Conservation (phyloP, 169 alveolate genomes). For the Plasmodium falciparum region DNA sequence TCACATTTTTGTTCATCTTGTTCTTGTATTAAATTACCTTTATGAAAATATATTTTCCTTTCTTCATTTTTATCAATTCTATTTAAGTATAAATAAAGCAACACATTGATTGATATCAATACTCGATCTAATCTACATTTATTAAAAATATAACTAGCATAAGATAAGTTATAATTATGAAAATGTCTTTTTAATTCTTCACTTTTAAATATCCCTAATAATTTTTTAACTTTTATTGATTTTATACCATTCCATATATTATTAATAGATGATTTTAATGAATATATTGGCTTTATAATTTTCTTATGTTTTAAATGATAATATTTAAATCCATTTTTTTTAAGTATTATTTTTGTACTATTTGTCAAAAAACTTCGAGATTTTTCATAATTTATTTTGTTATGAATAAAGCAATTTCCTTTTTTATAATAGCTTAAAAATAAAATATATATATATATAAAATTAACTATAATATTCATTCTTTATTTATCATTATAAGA, state of each 20-base stretch:
- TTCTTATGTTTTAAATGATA: slow-evolving; percentile 12
- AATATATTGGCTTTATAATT: slow-evolving; percentile 27
- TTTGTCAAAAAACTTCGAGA: neutral
- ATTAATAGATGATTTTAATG: slow-evolving; percentile 15
- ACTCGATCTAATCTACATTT: slow-evolving; percentile 70
- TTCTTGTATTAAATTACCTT: slow-evolving; percentile 58
- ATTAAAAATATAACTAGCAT: slow-evolving; percentile 38
- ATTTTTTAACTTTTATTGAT: slow-evolving; percentile 9
- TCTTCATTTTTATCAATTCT: slow-evolving; percentile 57
- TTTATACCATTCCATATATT: slow-evolving; percentile 31
- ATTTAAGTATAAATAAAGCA: slow-evolving; percentile 46
- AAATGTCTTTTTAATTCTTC: slow-evolving; percentile 14
- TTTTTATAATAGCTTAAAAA: slow-evolving; percentile 10
- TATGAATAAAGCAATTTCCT: slow-evolving; percentile 58
- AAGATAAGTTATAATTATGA: slow-evolving; percentile 20
- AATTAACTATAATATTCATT: slow-evolving; percentile 37
- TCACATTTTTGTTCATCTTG: slow-evolving; percentile 64
- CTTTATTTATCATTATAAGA: slow-evolving; percentile 9
- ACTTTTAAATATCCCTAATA: slow-evolving; percentile 8
- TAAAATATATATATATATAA: neutral
- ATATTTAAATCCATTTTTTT: slow-evolving; percentile 2
- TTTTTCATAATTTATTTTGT: slow-evolving; percentile 18
- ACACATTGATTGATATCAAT: slow-evolving; percentile 35
- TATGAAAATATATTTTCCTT: slow-evolving; percentile 52
- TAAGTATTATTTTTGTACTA: slow-evolving; percentile 7